Evolutionary conservation across 192 early-diverging fungal genomes (phyloP), one percentile per base, ranked within the genome.

Genomic region (Lobosporangium transversale): DNA sequence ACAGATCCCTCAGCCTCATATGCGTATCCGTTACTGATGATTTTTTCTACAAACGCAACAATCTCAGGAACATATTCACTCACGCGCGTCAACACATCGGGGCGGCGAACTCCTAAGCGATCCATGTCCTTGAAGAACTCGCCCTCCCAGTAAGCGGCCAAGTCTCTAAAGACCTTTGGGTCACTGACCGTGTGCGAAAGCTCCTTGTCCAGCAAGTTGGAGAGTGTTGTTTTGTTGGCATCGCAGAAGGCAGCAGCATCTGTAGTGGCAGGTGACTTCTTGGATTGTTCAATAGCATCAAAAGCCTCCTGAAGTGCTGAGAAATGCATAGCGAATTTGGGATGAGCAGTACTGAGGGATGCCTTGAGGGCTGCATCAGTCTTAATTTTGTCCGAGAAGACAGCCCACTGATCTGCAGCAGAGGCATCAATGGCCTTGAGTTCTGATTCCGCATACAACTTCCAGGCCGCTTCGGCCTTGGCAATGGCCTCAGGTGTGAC

Each of bases 51-150:
- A 86, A 92, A 99, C 2, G 59, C 70, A 35, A 95, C 88, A 79
- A 98, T 97, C 69, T 99, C 96, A 9, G 94, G 94, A 29, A 99
- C 90, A 71, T 95, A 99, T 86, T 99, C 96, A 56, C 93, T 94
- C 26, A 99, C 97, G 40, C 97, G 93, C 18, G 95, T 96, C 67
- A 96, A 79, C 6, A 97, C 80, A 67, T 96, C 93, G 18, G 95
- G 96, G 4, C 89, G 85, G 32, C 91, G 89, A 67, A 94, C 93
- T 55, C 94, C 93, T 37, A 99, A 83, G 21, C 87, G 88, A 64
- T 94, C 93, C 95, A 99, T 96, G 61, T 97, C 96, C 37, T 87
- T 82, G 60, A 98, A 94, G 78, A 91, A 99, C 62, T 94, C 93
- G 31, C 89, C 85, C 79, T 99, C 97, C 95, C 95, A 99, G 83